A percentile compares a stretch with the other conserved stretches of the same genome.
Conservation (phyloP, 1,284 basidiomycete genomes). For the Gastroboletus turbinatus region DNA sequence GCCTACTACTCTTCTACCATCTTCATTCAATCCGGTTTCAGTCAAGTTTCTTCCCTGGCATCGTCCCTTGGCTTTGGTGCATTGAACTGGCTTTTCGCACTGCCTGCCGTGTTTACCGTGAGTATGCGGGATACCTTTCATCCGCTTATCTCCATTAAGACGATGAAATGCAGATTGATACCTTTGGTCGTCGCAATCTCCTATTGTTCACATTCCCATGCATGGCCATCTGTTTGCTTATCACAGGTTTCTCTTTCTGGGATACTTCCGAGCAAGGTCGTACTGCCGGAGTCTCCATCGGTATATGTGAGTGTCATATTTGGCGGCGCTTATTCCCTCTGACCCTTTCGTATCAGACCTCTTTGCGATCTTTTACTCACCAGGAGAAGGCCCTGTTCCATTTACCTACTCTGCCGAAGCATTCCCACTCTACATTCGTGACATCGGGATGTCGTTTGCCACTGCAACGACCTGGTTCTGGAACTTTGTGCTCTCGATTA, state of each 20-base stretch:
- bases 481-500: conserved; percentile 70
- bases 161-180: conserved; percentile 45
- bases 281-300: conserved; percentile 30
- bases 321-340: background rate
- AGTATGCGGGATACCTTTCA: background rate
- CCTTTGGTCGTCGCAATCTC: conserved; percentile 69
- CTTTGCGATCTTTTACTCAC: conserved; percentile 61
- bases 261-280: conserved; percentile 22
- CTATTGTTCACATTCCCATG: conserved; percentile 68
- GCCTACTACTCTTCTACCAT: conserved; percentile 73
- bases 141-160: background rate
- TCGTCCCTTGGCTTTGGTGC: conserved; percentile 75
- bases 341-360: too few relatives aligned
- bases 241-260: conserved; percentile 53
- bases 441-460: conserved; percentile 70
- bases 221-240: conserved; percentile 61
- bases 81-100: conserved; percentile 64
- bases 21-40: conserved; percentile 59
- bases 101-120: conserved; percentile 54
- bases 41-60: conserved; percentile 48
- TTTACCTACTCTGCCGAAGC: conserved; percentile 79
- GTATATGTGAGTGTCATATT: conserved; percentile 20
- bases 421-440: conserved; percentile 72
- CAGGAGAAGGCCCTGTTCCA: conserved; percentile 81
- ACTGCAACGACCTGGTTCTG: conserved; percentile 67